Conservation (phyloP, 306 rosid species). For the Fragaria vesca region DNA sequence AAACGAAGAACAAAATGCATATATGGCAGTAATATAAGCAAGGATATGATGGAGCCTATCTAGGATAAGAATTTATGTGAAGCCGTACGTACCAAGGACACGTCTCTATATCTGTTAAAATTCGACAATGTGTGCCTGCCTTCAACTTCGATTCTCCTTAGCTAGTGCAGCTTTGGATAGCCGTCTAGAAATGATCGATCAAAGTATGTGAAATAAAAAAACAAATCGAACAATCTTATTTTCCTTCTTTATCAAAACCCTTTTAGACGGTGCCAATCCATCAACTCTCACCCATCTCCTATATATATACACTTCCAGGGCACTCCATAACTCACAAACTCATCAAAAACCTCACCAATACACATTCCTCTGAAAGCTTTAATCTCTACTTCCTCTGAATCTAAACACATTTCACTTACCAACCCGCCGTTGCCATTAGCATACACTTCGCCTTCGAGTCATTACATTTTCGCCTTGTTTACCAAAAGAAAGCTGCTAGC, state of each 20-base stretch:
- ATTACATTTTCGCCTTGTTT: too few species aligned
- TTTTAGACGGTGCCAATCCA: neutral
- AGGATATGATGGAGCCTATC: neutral
- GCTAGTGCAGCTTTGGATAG: neutral
- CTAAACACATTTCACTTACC: too few species aligned
- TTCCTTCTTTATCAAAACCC: neutral
- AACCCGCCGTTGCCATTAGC: too few species aligned
- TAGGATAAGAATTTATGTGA: constrained; percentile 1
- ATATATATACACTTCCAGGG: neutral
- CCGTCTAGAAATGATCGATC: neutral
- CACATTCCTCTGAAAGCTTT: neutral
- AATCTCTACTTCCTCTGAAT: neutral
- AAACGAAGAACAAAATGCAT: neutral
- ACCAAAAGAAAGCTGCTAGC: neutral
- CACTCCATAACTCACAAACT: too few species aligned
- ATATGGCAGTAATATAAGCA: neutral
- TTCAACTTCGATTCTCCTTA: neutral
- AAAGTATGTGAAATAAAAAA: constrained; percentile 14
- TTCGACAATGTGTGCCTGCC: neutral
- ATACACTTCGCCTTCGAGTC: too few species aligned
- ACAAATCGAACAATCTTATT: neutral
- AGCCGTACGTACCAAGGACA: constrained; percentile 58
- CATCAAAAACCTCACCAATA: too few species aligned
- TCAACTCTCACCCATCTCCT: neutral
- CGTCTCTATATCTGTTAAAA: constrained; percentile 28